Conservation (phyloP, 2,329 filamentous ascomycete genomes). For the Phialophora expanda region DNA sequence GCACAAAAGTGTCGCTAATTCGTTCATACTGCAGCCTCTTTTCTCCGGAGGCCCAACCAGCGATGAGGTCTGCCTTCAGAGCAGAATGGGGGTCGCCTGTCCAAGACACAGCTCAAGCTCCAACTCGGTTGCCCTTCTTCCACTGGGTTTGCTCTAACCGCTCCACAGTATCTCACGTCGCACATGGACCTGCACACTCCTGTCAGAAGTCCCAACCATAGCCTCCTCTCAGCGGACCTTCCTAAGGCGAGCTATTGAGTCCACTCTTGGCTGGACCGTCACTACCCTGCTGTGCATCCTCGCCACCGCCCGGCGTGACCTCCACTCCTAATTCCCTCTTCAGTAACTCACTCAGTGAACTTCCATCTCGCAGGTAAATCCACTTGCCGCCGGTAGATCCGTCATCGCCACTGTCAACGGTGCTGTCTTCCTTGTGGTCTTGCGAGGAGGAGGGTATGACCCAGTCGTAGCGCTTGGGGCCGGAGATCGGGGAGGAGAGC, state of each 20-base stretch:
- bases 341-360: constrained; percentile 73
- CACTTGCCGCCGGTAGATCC: constrained; percentile 66
- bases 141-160: background rate
- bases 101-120: background rate
- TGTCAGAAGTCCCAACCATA: background rate
- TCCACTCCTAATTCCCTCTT: constrained; percentile 76
- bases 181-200: background rate
- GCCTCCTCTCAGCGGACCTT: background rate
- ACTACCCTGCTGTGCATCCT: constrained; percentile 20
- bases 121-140: background rate
- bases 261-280: constrained; percentile 31
- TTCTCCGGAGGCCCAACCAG: background rate
- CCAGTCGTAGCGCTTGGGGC: constrained; percentile 94
- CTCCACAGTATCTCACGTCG: background rate
- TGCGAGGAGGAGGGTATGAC: constrained; percentile 73
- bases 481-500: constrained; percentile 88
- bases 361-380: constrained; percentile 87
- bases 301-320: constrained; percentile 49
- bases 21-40: background rate
- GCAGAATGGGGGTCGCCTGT: background rate
- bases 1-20: constrained; percentile 7
- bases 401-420: constrained; percentile 41
- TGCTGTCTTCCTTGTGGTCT: constrained; percentile 78
- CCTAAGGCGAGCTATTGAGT: constrained; percentile 10
- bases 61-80: background rate